Evolutionary conservation across 2,329 filamentous ascomycete genomes (phyloP).

Genomic region (Curvularia lunata): DNA sequence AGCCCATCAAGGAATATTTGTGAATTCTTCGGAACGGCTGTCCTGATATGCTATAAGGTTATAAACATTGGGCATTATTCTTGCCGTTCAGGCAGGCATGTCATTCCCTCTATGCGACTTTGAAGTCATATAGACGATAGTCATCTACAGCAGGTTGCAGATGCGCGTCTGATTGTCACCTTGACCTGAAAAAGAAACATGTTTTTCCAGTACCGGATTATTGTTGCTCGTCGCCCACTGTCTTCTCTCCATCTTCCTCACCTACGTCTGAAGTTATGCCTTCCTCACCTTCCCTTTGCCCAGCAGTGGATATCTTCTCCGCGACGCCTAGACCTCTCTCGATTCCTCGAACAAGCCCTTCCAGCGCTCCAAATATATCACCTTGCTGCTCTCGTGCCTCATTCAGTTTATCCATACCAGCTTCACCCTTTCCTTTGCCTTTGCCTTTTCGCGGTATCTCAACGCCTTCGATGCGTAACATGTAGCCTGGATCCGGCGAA

Average conservation of each 20-base stretch:
- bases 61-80: background rate
- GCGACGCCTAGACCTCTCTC: conserved; percentile 46
- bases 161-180: background rate
- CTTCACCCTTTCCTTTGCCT: conserved; percentile 38
- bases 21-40: background rate
- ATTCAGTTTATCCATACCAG: conserved; percentile 35
- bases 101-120: background rate
- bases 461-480: conserved; percentile 68
- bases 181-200: background rate
- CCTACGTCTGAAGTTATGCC: conserved; percentile 10
- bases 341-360: conserved; percentile 47
- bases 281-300: conserved; percentile 21
- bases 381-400: conserved; percentile 44
- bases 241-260: conserved; percentile 10
- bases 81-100: background rate
- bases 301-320: conserved; percentile 38
- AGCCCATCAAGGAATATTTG: background rate
- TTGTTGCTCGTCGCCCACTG: conserved; percentile 12
- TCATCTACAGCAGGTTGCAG: background rate
- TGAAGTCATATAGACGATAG: background rate
- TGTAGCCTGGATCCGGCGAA: conserved; percentile 55
- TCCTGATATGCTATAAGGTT: background rate
- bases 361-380: conserved; percentile 45
- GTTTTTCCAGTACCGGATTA: background rate
- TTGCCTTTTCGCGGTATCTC: conserved; percentile 45